Percentiles rank a stretch among this genome's conserved stretches.
phyloP scores from a whole-genome alignment of 2,329 filamentous ascomycete species.

The Penicillium sclerotigenum region DNA sequence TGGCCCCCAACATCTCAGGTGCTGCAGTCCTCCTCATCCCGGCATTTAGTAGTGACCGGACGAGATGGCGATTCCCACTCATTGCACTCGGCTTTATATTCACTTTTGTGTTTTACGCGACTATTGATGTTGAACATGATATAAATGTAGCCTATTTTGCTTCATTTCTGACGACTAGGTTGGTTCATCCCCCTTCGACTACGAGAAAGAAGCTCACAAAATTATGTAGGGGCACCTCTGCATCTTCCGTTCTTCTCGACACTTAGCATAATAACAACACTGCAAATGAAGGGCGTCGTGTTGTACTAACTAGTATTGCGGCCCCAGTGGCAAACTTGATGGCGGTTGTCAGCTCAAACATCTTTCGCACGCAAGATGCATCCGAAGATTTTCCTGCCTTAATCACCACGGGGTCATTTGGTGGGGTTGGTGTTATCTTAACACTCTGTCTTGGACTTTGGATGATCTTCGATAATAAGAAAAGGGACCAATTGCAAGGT shows the following conservation, averaged over 20 bases:
- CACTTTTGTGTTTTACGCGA: constrained; percentile 69
- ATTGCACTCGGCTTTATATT: constrained; percentile 67
- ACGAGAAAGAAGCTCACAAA: neutral
- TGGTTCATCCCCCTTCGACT: neutral
- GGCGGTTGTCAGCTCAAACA: constrained; percentile 64
- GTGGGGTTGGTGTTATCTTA: constrained; percentile 54
- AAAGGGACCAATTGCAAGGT: constrained; percentile 55
- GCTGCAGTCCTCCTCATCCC: constrained; percentile 67
- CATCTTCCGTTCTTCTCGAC: constrained; percentile 59
- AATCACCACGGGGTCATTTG: constrained; percentile 52
- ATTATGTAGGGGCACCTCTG: constrained; percentile 53
- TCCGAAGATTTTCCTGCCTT: constrained; percentile 63
- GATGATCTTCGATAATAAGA: constrained; percentile 52
- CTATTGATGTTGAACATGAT: constrained; percentile 59
- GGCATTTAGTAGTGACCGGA: constrained; percentile 65
- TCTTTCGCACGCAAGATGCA: constrained; percentile 59
- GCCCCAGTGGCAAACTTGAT: constrained; percentile 70
- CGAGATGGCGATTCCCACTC: constrained; percentile 62
- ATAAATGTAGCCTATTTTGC: constrained; percentile 65
- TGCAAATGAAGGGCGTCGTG: constrained; percentile 65
- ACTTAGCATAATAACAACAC: constrained; percentile 75
- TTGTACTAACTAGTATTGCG: constrained; percentile 63
- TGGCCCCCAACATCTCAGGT: constrained; percentile 70
- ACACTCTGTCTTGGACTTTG: constrained; percentile 51
- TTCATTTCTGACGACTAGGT: constrained; percentile 73